These are phyloP conservation scores for Herpotrichia juniperi DNA, from an alignment of 2,329 filamentous ascomycete genomes.

Conservation along the genomic window DNA sequence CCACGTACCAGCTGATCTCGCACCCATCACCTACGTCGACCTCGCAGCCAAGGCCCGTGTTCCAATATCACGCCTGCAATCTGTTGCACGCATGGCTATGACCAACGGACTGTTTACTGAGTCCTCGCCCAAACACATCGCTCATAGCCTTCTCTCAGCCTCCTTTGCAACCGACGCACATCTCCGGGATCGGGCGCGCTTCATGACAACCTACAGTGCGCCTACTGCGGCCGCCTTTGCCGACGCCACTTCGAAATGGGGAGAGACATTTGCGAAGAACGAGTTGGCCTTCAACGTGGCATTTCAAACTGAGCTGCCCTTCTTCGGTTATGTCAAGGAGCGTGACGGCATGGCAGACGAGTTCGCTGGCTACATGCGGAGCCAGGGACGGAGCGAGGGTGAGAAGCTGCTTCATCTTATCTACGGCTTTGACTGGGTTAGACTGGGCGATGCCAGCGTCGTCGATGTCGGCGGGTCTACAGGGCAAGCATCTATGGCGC, in stretches of 20 bases:
- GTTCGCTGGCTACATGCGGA: slow-evolving; percentile 12
- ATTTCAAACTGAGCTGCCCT: slow-evolving; percentile 4
- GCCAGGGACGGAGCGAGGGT: slow-evolving; percentile 3
- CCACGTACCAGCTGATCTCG: slow-evolving; percentile 3
- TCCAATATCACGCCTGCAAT: slow-evolving; percentile 4
- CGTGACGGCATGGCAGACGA: slow-evolving; percentile 1
- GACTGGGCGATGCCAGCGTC: slow-evolving; percentile 18
- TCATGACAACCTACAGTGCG: slow-evolving; percentile 7
- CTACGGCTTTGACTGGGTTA: slow-evolving; percentile 17
- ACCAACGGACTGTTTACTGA: not conserved
- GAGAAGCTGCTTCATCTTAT: slow-evolving; percentile 2
- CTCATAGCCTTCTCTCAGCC: not conserved
- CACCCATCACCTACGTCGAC: slow-evolving; percentile 7
- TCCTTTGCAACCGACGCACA: not conserved
- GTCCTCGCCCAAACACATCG: not conserved
- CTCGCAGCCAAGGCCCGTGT: slow-evolving; percentile 1
- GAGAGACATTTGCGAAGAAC: not conserved
- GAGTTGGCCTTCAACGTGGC: slow-evolving; percentile 11
- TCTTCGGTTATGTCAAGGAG: slow-evolving; percentile 7
- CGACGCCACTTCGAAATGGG: slow-evolving; percentile 5
- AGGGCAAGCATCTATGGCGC: slow-evolving; percentile 16
- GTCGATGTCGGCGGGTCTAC: slow-evolving; percentile 27
- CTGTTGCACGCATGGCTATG: slow-evolving; percentile 9
- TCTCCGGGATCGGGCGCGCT: not conserved
- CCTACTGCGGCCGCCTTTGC: slow-evolving; percentile 6